Base-by-base conservation (phyloP, 164 flowering plant species). In the Magnolia kwangsiensis region DNA sequence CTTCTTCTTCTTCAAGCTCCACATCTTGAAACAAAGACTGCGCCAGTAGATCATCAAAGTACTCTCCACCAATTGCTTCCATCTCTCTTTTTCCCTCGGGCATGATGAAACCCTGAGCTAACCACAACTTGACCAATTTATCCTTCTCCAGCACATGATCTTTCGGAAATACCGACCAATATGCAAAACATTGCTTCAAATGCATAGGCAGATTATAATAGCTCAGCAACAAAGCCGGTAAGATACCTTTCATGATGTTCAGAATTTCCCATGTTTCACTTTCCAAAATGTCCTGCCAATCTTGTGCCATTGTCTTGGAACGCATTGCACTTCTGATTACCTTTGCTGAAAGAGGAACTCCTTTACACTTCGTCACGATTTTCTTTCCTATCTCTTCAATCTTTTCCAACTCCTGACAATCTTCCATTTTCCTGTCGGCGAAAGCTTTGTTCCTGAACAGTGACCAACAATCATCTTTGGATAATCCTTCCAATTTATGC, bases 101-200 rank as follows among this genome's bases (percentile, higher is more conserved):
- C 4, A 4, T 4, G 3, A 74, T 58, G 24, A 68, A 69, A 70
- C 74, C 80, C 74, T 74, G 50, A 7, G 80, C 70, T 74, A 78
- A 63, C 80, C 80, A 78, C 51, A 74, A 50, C 64, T 63, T 37
- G 27, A 74, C 68, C 27, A 78, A 18, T 8, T 1, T 7, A 18
- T 69, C 74, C 27, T 64, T 69, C 0, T 37, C 37, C 1, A 69
- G 59, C 24, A 7, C 1, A 19, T 29, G 5, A 59, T 69, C 77
- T 71, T 78, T 74, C 8, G 61, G 68, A 50, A 67, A 78, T 13
- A 74, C 18, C 0, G 77, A 24, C 18, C 76, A 74, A 63, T 68
- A 74, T 1, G 74, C 49, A 50, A 78, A 78, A 21, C 80, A 78
- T 14, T 58, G 72, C 51, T 78, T 78, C 50, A 74, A 19, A 7